Conservation (phyloP, 768 basidiomycete genomes). For the Leccinum sublutescens region DNA sequence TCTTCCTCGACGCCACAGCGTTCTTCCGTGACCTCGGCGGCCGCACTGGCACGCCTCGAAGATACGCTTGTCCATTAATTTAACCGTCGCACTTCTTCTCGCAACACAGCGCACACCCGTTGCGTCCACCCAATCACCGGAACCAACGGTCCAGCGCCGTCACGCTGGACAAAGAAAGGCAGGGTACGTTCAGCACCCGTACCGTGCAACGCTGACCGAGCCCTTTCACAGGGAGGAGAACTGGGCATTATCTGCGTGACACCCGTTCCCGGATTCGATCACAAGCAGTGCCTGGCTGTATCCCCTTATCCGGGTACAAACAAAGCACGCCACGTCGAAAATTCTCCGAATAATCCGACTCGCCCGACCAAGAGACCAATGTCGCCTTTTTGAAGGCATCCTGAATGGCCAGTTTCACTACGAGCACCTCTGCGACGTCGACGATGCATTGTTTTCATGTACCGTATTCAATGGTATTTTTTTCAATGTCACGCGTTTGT, state of each 20-base stretch:
- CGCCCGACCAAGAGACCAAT: background rate
- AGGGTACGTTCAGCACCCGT: constrained; percentile 14
- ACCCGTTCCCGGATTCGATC: constrained; percentile 20
- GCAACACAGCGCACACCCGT: constrained; percentile 14
- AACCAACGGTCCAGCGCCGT: background rate
- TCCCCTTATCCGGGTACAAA: constrained; percentile 33
- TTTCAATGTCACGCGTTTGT: constrained; percentile 30
- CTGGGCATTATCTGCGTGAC: constrained; percentile 5
- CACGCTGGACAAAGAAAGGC: background rate
- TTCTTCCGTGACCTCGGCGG: constrained; percentile 2
- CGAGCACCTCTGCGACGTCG: constrained; percentile 21
- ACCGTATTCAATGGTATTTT: constrained; percentile 32
- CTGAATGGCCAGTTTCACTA: constrained; percentile 12
- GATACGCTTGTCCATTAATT: constrained; percentile 21
- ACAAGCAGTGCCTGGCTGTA: constrained; percentile 20
- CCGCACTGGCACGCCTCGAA: constrained; percentile 6
- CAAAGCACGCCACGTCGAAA: constrained; percentile 25
- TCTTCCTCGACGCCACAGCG: background rate
- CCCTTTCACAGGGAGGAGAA: background rate
- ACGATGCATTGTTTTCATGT: constrained; percentile 28
- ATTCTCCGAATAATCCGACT: constrained; percentile 15
- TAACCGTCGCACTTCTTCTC: constrained; percentile 17
- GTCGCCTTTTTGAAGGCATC: constrained; percentile 13
- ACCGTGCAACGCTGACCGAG: constrained; percentile 2
- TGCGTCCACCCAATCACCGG: constrained; percentile 27